phyloP scores from a whole-genome alignment of 2,329 filamentous ascomycete genomes.

The Fusarium longipes region DNA sequence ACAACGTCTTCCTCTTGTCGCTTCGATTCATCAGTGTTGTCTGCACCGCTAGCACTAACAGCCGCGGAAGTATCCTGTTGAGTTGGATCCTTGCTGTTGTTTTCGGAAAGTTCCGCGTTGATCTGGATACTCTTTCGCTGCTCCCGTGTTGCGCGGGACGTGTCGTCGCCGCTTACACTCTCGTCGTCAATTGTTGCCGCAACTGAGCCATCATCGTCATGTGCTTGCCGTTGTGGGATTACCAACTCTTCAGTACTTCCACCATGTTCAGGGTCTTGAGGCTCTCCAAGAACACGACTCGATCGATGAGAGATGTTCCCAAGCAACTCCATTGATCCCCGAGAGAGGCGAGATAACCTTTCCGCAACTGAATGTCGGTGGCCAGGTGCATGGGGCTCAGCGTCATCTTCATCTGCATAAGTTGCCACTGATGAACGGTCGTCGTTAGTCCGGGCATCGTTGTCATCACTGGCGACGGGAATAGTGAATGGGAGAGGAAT shows the following conservation, averaged over 20 bases:
- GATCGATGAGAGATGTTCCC: slow-evolving; percentile 56
- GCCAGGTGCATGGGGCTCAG: slow-evolving; percentile 38
- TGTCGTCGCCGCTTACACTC: slow-evolving; percentile 57
- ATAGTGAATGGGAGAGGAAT: slow-evolving; percentile 75
- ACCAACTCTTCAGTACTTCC: slow-evolving; percentile 62
- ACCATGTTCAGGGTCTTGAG: slow-evolving; percentile 42
- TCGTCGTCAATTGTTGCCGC: slow-evolving; percentile 68
- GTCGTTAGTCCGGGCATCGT: slow-evolving; percentile 56
- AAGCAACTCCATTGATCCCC: slow-evolving; percentile 59
- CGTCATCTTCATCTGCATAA: slow-evolving; percentile 71
- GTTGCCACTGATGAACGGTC: slow-evolving; percentile 76
- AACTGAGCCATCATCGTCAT: slow-evolving; percentile 63
- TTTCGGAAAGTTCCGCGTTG: slow-evolving; percentile 52
- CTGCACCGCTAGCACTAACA: slow-evolving; percentile 5
- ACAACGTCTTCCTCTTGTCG: slow-evolving; percentile 16
- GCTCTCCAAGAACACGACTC: slow-evolving; percentile 31
- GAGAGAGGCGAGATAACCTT: slow-evolving; percentile 63
- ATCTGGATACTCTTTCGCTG: slow-evolving; percentile 52
- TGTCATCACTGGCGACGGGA: slow-evolving; percentile 58
- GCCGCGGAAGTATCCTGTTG: slow-evolving; percentile 21
- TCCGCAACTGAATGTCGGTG: slow-evolving; percentile 57
- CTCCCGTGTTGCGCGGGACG: slow-evolving; percentile 43
- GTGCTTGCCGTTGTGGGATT: slow-evolving; percentile 46
- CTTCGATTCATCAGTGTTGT: slow-evolving; percentile 12
- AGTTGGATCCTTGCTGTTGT: slow-evolving; percentile 31